These are phyloP conservation scores for Setomelanomma holmii DNA, from an alignment of 2,329 filamentous ascomycete species.

Conservation along the genomic window DNA sequence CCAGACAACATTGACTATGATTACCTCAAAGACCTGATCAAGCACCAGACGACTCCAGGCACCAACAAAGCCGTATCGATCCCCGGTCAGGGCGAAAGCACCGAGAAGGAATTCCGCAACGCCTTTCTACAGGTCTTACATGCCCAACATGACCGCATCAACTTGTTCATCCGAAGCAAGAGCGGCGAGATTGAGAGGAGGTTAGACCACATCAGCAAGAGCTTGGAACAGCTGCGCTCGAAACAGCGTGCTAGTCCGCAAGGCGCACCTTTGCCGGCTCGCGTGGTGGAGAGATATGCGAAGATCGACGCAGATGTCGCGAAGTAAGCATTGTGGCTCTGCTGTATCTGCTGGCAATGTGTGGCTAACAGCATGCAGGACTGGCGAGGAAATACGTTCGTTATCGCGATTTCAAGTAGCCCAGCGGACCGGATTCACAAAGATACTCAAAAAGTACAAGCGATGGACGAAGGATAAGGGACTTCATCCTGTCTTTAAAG, in stretches of 20 bases:
- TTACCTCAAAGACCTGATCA: slow-evolving; percentile 84
- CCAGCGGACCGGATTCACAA: slow-evolving; percentile 78
- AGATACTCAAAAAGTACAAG: slow-evolving; percentile 86
- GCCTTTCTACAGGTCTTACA: slow-evolving; percentile 75
- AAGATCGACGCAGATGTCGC: slow-evolving; percentile 59
- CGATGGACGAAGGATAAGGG: slow-evolving; percentile 82
- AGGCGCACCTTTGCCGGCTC: slow-evolving; percentile 47
- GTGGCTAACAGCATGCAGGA: slow-evolving; percentile 50
- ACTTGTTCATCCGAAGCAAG: slow-evolving; percentile 81
- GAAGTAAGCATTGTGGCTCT: slow-evolving; percentile 38
- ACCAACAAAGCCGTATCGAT: slow-evolving; percentile 75
- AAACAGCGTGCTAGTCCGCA: slow-evolving; percentile 17
- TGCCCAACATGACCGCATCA: slow-evolving; percentile 77
- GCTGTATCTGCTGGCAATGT: background rate
- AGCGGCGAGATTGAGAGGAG: slow-evolving; percentile 77
- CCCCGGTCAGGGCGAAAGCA: slow-evolving; percentile 66
- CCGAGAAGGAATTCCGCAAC: slow-evolving; percentile 71
- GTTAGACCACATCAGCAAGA: slow-evolving; percentile 56
- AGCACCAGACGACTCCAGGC: slow-evolving; percentile 75
- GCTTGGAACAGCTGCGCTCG: slow-evolving; percentile 42
- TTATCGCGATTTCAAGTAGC: slow-evolving; percentile 75
- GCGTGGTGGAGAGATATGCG: slow-evolving; percentile 58
- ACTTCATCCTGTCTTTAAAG: slow-evolving; percentile 70
- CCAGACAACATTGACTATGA: slow-evolving; percentile 90
- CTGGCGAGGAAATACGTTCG: slow-evolving; percentile 74